Percentiles rank a stretch among this genome's conserved stretches.
Conservation (phyloP, 441 rosid species). For the Erodium trifolium region DNA sequence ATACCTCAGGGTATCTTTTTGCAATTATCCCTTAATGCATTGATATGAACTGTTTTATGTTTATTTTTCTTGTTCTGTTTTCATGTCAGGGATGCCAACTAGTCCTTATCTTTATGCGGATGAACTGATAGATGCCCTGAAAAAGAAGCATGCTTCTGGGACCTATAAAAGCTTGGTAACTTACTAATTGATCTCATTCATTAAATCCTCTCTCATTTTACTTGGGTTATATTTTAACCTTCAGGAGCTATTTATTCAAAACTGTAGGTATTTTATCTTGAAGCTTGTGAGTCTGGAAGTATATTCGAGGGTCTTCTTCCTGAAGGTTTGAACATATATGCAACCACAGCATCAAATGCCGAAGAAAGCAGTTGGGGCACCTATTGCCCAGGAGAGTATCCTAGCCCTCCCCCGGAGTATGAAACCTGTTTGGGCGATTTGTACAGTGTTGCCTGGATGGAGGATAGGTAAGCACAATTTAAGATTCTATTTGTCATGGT, state of each 20-base stretch:
- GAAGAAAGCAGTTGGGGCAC: conserved; percentile 42
- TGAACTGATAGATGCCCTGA: conserved; percentile 38
- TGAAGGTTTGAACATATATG: conserved; percentile 35
- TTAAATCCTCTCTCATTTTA: too few species aligned
- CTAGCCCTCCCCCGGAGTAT: conserved; percentile 29
- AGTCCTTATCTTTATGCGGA: conserved; percentile 26
- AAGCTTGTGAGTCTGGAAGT: conserved; percentile 73
- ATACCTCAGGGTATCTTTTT: too few species aligned
- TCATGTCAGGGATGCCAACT: conserved; percentile 37
- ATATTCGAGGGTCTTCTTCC: conserved; percentile 57
- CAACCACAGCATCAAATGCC: conserved; percentile 47
- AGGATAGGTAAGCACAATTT: conserved; percentile 42
- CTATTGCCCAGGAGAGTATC: conserved; percentile 36
- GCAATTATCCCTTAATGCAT: too few species aligned
- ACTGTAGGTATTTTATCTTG: conserved; percentile 50
- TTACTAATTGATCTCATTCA: too few species aligned
- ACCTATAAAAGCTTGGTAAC: conserved; percentile 45
- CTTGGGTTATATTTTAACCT: too few species aligned
- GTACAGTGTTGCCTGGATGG: conserved; percentile 16
- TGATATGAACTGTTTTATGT: too few species aligned
- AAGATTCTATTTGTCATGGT: background rate
- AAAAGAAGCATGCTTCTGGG: conserved; percentile 35
- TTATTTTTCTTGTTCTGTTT: background rate
- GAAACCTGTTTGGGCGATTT: conserved; percentile 49
- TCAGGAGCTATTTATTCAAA: too few species aligned